Evolutionary conservation across 768 basidiomycete genomes (phyloP), one percentile per base, ranked within the genome.

Genomic region (Hebeloma cylindrosporum): DNA sequence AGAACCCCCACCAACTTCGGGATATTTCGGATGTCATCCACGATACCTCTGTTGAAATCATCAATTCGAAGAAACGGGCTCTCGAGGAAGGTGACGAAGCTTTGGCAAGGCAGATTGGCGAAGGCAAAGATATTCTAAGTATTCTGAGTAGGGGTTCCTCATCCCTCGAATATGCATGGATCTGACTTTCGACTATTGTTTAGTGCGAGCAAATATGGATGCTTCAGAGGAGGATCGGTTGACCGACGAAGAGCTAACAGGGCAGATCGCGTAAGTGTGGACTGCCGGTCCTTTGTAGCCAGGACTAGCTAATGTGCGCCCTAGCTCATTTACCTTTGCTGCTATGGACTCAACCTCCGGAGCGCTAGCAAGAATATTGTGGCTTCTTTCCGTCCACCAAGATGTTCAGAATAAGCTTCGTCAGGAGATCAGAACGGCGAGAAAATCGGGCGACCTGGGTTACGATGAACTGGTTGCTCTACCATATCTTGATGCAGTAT

Each of bases 71-170:
- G 57, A 69, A 65, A 42, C 53, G 47, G n/a, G 63, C 68, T 4
- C 40, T 74, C 5, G 52, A 51, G 13, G 54, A 57, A 10, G 69
- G 67, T 1, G 68, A 72, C 23, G 63, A 66, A 7, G 65, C 57
- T 1, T 46, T 68, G 3, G 46, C 54, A 2, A 52, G 45, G 6
- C 67, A 71, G 40, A 61, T 71, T 28, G 68, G 63, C 11, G 57
- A 61, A 47, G 73, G 72, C 8, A 72, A 71, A 42, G 76, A 78
- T 51, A 65, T 78, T 22, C 65, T 77, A 47, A 78, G 69, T 47
- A 60, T 74, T 16, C 59, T 78, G 8, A 50, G 77, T 77, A 55
- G 23, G 74, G 46, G 13, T 29, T 1, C 5, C 3, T 7, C 14
- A 31, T 20, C 40, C 13, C 31, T 27, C 13, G 9, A 29, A 17